phyloP scores from a whole-genome alignment of 1,284 basidiomycete genomes.

The Tremellales sp. region DNA sequence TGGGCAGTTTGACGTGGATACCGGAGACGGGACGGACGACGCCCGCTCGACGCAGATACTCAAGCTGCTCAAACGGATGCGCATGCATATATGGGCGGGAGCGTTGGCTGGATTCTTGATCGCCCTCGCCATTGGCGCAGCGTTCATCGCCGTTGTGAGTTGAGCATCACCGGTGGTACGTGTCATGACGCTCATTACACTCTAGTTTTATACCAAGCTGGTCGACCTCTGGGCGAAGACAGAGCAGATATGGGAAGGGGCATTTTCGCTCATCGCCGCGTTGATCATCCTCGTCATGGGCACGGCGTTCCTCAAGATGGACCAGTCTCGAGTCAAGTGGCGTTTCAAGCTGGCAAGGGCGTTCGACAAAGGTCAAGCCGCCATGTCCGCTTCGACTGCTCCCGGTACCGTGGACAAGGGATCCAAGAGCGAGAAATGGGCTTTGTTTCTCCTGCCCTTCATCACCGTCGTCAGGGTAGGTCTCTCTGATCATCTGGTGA shows the following conservation, averaged over 20 bases:
- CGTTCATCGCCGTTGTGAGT: constrained; percentile 52
- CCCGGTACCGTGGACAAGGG: constrained; percentile 3
- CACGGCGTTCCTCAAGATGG: constrained; percentile 62
- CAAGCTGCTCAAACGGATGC: constrained; percentile 45
- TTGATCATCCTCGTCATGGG: constrained; percentile 81
- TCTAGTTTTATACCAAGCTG: constrained; percentile 53
- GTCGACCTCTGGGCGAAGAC: constrained; percentile 53
- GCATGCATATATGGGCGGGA: constrained; percentile 71
- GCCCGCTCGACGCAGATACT: constrained; percentile 23
- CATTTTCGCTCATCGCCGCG: constrained; percentile 74
- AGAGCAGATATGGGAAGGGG: constrained; percentile 56
- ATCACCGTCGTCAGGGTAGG: constrained; percentile 61
- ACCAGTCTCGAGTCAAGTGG: constrained; percentile 79
- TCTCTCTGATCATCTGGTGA: neutral
- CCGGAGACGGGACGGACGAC: neutral
- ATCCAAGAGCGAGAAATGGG: constrained; percentile 63
- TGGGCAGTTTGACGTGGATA: constrained; percentile 11
- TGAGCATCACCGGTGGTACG: neutral
- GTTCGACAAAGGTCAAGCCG: constrained; percentile 55
- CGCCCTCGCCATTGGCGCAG: constrained; percentile 62
- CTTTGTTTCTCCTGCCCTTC: constrained; percentile 78
- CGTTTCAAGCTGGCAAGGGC: constrained; percentile 76
- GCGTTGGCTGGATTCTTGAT: constrained; percentile 68
- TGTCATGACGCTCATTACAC: neutral
- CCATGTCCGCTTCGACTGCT: constrained; percentile 9